Evolutionary conservation across 1,284 basidiomycete genomes (phyloP).

Genomic region (Cutaneotrichosporon sp.): DNA sequence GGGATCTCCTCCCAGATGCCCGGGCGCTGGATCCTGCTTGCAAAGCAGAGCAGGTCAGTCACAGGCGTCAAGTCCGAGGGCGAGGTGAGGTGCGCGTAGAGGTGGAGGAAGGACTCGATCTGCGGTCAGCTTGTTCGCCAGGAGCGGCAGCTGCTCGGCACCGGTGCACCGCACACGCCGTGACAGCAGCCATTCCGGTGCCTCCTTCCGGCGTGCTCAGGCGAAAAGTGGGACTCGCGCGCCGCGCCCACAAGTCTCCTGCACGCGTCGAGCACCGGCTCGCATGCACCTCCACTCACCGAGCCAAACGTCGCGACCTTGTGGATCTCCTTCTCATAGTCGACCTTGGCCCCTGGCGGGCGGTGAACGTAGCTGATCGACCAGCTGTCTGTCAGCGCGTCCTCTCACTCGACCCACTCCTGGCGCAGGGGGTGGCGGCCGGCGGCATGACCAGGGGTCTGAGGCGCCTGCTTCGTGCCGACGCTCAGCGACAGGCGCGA

Average conservation of each 20-base stretch:
- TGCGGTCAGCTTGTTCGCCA: constrained; percentile 28
- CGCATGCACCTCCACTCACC: constrained; percentile 47
- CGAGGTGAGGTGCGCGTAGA: constrained; percentile 53
- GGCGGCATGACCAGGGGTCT: constrained; percentile 22
- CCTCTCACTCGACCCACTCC: constrained; percentile 39
- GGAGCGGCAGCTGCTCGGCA: background rate
- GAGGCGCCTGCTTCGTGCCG: constrained; percentile 30
- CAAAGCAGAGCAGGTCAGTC: constrained; percentile 53
- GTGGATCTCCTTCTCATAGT: constrained; percentile 55
- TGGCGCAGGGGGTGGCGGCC: constrained; percentile 51
- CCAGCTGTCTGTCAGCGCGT: constrained; percentile 40
- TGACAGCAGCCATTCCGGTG: no score
- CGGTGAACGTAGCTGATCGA: constrained; percentile 54
- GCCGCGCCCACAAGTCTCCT: no score
- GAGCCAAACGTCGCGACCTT: constrained; percentile 55
- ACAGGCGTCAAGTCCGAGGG: constrained; percentile 52
- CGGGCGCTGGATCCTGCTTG: constrained; percentile 49
- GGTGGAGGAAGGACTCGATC: constrained; percentile 55
- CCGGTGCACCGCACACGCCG: background rate
- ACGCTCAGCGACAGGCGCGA: constrained; percentile 48
- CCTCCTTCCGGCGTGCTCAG: no score
- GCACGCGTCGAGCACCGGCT: no score
- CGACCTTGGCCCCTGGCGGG: constrained; percentile 52
- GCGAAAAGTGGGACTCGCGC: background rate
- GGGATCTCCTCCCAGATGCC: constrained; percentile 55